Conservation (phyloP, 73 alveolate species). For the Stentor roeselii region DNA sequence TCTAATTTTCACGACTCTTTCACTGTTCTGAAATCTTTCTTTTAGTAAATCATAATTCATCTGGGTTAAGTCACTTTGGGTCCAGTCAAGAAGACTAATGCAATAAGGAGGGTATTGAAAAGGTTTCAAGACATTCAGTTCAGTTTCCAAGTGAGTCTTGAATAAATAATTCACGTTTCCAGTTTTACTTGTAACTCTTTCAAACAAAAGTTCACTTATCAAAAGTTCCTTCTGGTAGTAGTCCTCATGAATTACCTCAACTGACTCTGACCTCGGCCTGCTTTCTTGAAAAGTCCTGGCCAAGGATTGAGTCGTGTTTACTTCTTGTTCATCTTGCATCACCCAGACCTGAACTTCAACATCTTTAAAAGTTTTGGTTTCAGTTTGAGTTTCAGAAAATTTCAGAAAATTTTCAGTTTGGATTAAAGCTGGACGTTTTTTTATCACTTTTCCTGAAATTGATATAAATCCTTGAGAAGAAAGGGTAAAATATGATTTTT, state of each 20-base stretch:
- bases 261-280: not conserved
- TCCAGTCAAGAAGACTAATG: not conserved
- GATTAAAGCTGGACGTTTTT: no score
- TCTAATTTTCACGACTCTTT: not conserved
- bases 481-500: no score
- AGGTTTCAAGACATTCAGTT: not conserved
- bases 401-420: no score
- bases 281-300: not conserved
- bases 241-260: not conserved
- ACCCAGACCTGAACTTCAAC: not conserved
- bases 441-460: no score
- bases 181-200: not conserved
- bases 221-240: not conserved
- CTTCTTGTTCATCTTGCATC: slow-evolving; percentile 6
- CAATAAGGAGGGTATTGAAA: not conserved
- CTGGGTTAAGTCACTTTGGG: not conserved
- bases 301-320: slow-evolving; percentile 20
- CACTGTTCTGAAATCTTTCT: not conserved
- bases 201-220: not conserved
- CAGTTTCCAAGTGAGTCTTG: not conserved
- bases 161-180: not conserved
- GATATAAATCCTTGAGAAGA: no score
- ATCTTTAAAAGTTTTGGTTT: not conserved
- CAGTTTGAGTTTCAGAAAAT: not conserved
- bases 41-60: not conserved